Base-by-base conservation (phyloP, 768 basidiomycete species). In the Tremella mesenterica region DNA sequence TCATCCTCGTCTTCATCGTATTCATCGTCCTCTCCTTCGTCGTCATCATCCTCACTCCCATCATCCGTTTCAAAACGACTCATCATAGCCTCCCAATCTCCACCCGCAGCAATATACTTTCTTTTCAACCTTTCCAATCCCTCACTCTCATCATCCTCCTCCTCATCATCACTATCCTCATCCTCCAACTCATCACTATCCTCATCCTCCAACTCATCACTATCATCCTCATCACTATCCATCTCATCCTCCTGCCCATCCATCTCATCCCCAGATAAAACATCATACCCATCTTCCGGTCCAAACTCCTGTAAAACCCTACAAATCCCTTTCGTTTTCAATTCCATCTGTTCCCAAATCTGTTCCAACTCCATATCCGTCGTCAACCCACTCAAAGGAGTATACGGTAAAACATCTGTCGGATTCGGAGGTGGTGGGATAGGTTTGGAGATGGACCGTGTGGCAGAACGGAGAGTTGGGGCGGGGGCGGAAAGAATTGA, bases 301-400 rank as follows among this genome's bases (percentile, higher is more conserved):
- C 70, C 70, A 10, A 52, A 67, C 52, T 77, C 77, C 44, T 85
- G 80, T 36, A 93, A 74, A 46, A 85, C 79, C 36, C 80, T 79
- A 56, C 84, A 85, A 21, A 96, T 75, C 41, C 79, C 79, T 56
- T 81, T 79, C 14, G 83, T 77, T 39, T 88, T 77, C 50, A 99
- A 76, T 67, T 97, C 93, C 50, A 97, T 72, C 75, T 99, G 93
- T 34, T 84, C 84, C 93, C 93, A 99, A 25, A 96, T 77, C 71
- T 93, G 91, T 52, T 88, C 86, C 21, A 81, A 79, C 60, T 83
- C 85, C 81, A 95, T 84, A 16, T 80, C 84, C 20, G 88, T 81
- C 54, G 83, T 86, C 18, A 99, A 79, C 30, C 80, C 80, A 6
- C 81, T 76, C 2, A 96, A 72, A 5, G 91, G 91, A 0, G 93